Base-by-base conservation (phyloP, 2,329 filamentous ascomycete species). In the Thelonectria blattea region DNA sequence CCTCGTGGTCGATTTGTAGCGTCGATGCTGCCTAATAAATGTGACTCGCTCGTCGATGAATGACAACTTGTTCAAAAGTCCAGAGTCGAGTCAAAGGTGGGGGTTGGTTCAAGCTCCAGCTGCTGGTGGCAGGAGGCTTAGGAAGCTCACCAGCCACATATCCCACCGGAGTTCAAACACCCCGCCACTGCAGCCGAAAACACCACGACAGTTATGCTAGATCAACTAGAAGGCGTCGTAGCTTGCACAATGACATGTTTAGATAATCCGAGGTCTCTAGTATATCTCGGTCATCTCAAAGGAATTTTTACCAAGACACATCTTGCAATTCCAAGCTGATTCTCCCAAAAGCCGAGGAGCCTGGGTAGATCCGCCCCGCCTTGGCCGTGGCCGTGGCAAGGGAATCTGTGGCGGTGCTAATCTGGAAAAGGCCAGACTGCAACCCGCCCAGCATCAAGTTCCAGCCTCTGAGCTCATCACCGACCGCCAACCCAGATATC, bases 371-470 rank as follows among this genome's bases (percentile, higher is more conserved):
- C 24, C 55, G 64, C 68, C 68, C 66, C 68, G 67, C 68, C 66
- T 65, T 64, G 55, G 66, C 55, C 63, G 67, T 69, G 68, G 64
- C 67, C 45, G 58, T 61, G 52, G 48, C 48, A 52, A 43, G 30
- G 42, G 8, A 47, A 51, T 24, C 52, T 70, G 68, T 70, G 68
- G 68, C 68, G 65, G 68, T 71, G 68, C 67, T 64, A 64, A 61
- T 61, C 54, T 62, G 56, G 67, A 71, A 71, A 68, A 71, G 68
- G 68, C 68, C 68, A 71, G 68, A 71, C 62, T 64, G 56, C 62
- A 62, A 56, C 56, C 56, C 48, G 45, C 45, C n/a, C 52, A 48
- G 52, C 49, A 41, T 32, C 49, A 57, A 59, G 59, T 58, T 60
- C 60, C 61, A 69, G 68, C 67, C 61, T 68, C 58, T 67, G 61